These are phyloP conservation scores for Melocanna baccifera DNA, from an alignment of 176 grass and related monocot species.

Conservation along the genomic window DNA sequence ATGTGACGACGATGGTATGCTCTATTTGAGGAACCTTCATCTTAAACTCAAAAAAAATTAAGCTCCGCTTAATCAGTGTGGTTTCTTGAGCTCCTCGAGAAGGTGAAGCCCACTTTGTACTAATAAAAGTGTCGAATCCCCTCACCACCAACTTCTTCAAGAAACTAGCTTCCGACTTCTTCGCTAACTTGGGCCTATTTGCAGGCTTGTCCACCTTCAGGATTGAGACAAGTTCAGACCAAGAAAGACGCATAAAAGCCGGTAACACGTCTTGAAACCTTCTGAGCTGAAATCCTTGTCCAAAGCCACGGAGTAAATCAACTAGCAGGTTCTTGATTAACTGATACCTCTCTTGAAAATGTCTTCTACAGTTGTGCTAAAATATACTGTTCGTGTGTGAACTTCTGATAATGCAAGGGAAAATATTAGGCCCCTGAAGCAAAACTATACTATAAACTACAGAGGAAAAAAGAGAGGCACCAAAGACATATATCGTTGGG, in stretches of 20 bases:
- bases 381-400: neutral
- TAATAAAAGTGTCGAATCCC: neutral
- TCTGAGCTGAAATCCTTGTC: neutral
- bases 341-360: neutral
- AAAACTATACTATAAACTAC: neutral
- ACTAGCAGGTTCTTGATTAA: neutral
- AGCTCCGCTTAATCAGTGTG: neutral
- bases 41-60: neutral
- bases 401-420: neutral
- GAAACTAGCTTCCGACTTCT: neutral
- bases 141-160: neutral
- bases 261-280: neutral
- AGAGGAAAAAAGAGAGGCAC: neutral
- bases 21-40: neutral
- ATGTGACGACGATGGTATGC: neutral
- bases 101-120: neutral
- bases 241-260: neutral
- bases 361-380: neutral
- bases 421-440: neutral
- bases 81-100: neutral
- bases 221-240: neutral
- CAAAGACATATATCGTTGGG: neutral
- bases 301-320: neutral
- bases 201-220: neutral
- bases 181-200: neutral